These are phyloP conservation scores for Cinnamomum chago DNA, from an alignment of 164 flowering plant species.

Conservation along the genomic window DNA sequence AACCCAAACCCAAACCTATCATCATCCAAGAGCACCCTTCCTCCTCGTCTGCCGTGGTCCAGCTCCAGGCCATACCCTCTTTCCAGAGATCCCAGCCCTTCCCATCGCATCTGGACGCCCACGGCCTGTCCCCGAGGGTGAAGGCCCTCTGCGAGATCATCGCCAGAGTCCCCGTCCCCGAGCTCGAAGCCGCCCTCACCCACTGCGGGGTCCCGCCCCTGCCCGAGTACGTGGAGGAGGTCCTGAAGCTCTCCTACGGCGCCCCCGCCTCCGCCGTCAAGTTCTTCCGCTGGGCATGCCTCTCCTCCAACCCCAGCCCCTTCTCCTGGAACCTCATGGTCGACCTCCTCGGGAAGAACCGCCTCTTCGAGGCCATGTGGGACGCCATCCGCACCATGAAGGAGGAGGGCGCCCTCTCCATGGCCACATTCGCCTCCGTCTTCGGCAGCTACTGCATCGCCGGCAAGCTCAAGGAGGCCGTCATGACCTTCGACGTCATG, in stretches of 20 bases:
- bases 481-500: conserved; percentile 72
- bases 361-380: conserved; percentile 72
- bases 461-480: conserved; percentile 47
- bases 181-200: conserved; percentile 41
- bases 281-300: conserved; percentile 65
- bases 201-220: conserved; percentile 31
- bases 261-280: conserved; percentile 50
- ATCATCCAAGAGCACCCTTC: not conserved
- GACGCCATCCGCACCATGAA: conserved; percentile 78
- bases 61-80: not conserved
- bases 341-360: conserved; percentile 69
- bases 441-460: conserved; percentile 64
- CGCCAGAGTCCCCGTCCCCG: conserved; percentile 22
- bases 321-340: conserved; percentile 74
- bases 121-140: conserved; percentile 26
- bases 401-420: conserved; percentile 42
- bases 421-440: conserved; percentile 58
- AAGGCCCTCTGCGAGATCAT: conserved; percentile 38
- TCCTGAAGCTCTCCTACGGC: conserved; percentile 46
- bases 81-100: conserved; percentile 6
- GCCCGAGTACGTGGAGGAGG: conserved; percentile 42
- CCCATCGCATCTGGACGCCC: conserved; percentile 12
- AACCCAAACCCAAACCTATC: no score
- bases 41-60: not conserved
- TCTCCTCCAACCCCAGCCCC: conserved; percentile 26